Conservation (phyloP, 495 filamentous ascomycete species). For the Talaromyces stipitatus region DNA sequence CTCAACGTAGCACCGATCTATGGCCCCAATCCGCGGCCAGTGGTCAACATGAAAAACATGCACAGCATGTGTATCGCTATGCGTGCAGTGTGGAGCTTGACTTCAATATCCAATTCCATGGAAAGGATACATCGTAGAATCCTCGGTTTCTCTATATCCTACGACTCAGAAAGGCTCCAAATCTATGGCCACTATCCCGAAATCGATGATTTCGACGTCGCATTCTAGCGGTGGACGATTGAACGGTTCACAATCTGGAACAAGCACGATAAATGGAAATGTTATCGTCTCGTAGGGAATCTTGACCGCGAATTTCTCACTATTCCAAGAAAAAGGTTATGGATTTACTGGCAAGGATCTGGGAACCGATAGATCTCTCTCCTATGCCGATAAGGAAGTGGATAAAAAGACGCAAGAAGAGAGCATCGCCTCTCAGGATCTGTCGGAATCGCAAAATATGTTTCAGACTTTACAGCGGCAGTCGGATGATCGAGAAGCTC, state of each 20-base stretch:
- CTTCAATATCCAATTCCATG: constrained; percentile 18
- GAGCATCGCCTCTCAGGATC: neutral
- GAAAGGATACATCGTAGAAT: constrained; percentile 31
- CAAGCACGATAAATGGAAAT: neutral
- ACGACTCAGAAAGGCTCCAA: constrained; percentile 25
- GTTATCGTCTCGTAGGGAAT: neutral
- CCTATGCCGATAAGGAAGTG: neutral
- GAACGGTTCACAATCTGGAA: neutral
- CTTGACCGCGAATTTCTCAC: neutral
- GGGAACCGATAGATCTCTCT: neutral
- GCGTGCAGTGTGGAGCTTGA: constrained; percentile 27
- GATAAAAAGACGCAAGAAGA: neutral
- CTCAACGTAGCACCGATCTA: neutral
- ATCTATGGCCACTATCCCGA: constrained; percentile 21
- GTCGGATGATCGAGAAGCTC: neutral
- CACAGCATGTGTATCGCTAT: constrained; percentile 34
- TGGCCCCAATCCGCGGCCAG: constrained; percentile 15
- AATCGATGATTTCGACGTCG: constrained; percentile 11
- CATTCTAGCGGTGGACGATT: constrained; percentile 8
- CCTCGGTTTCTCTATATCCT: constrained; percentile 36
- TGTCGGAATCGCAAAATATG: neutral
- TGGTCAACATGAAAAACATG: constrained; percentile 14
- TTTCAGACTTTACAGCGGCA: neutral
- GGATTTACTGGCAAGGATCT: neutral
- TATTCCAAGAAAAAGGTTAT: neutral